Percentiles rank a stretch among this genome's conserved stretches.
Evolutionary conservation across 2,329 filamentous ascomycete genomes (phyloP).

Genomic region (Xylaria digitata): DNA sequence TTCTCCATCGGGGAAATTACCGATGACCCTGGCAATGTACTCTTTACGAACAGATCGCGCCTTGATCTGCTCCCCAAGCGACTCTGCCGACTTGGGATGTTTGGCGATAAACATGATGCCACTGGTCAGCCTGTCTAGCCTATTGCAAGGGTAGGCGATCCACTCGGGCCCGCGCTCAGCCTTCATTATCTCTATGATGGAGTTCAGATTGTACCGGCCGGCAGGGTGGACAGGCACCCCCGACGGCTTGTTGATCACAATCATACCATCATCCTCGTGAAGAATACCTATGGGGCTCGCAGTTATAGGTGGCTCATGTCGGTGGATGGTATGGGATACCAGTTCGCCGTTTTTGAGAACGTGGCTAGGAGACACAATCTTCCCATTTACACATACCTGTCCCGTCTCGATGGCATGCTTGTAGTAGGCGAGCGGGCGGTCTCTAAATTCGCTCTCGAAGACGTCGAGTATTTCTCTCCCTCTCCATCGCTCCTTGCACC

Average conservation of each 20-base stretch:
- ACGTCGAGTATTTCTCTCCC: constrained; percentile 84
- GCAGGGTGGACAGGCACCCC: constrained; percentile 96
- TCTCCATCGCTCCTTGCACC: constrained; percentile 93
- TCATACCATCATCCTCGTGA: constrained; percentile 91
- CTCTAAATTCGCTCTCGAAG: constrained; percentile 91
- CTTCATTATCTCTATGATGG: constrained; percentile 91
- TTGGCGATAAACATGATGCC: constrained; percentile 99
- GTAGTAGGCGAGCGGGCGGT: constrained; percentile 88
- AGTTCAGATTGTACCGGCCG: constrained; percentile 95
- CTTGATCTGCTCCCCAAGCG: constrained; percentile 79
- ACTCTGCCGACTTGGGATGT: constrained; percentile 80
- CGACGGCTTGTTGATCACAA: constrained; percentile 96
- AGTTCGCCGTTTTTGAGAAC: constrained; percentile 88
- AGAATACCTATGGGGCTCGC: constrained; percentile 82
- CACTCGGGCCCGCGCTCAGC: constrained; percentile 72
- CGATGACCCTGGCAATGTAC: constrained; percentile 91
- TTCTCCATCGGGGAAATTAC: constrained; percentile 90
- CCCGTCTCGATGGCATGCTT: constrained; percentile 83
- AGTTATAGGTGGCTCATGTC: constrained; percentile 94
- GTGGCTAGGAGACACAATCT: constrained; percentile 73
- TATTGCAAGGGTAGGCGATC: constrained; percentile 79
- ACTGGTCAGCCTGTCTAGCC: constrained; percentile 92
- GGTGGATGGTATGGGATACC: constrained; percentile 91
- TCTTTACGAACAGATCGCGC: constrained; percentile 90
- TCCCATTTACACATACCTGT: constrained; percentile 82